Conservation (phyloP, 768 basidiomycete species). For the Rhizopogon vinicolor region DNA sequence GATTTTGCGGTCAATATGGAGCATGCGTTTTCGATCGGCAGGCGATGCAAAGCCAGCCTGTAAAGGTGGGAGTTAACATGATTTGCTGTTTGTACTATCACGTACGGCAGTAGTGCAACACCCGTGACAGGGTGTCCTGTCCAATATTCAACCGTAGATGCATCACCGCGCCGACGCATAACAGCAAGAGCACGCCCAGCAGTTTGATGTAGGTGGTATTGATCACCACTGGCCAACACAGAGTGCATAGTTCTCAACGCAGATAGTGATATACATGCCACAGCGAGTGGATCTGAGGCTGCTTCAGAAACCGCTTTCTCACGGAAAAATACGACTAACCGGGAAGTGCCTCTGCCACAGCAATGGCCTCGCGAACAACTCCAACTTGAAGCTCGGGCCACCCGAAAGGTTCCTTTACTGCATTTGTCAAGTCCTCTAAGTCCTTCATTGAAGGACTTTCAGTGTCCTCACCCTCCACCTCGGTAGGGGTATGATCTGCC, state of each 20-base stretch:
- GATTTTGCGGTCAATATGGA: slow-evolving; percentile 43
- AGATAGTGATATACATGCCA: slow-evolving; percentile 88
- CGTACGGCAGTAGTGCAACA: slow-evolving; percentile 75
- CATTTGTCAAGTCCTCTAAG: slow-evolving; percentile 30
- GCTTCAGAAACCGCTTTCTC: slow-evolving; percentile 1
- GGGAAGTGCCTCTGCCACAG: slow-evolving; percentile 86
- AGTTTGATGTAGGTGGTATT: slow-evolving; percentile 72
- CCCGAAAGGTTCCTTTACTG: slow-evolving; percentile 58
- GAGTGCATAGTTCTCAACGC: slow-evolving; percentile 70
- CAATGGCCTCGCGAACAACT: slow-evolving; percentile 88
- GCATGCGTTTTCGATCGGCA: slow-evolving; percentile 69
- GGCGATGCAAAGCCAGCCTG: slow-evolving; percentile 67
- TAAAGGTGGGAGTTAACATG: neutral
- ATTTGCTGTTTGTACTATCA: slow-evolving; percentile 3
- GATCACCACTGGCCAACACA: slow-evolving; percentile 71
- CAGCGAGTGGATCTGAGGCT: slow-evolving; percentile 68
- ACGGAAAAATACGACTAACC: slow-evolving; percentile 42
- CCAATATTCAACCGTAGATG: slow-evolving; percentile 80
- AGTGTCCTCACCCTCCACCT: slow-evolving; percentile 18
- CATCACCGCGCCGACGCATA: slow-evolving; percentile 73
- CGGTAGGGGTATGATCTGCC: slow-evolving; percentile 3
- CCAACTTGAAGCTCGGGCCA: slow-evolving; percentile 96
- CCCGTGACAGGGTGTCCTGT: slow-evolving; percentile 74
- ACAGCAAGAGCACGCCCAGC: slow-evolving; percentile 69
- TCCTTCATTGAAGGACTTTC: slow-evolving; percentile 14